Percentiles rank a stretch among this genome's conserved stretches.
Evolutionary conservation across 495 filamentous ascomycete genomes (phyloP).

Genomic region (Neurospora tetrasperma): DNA sequence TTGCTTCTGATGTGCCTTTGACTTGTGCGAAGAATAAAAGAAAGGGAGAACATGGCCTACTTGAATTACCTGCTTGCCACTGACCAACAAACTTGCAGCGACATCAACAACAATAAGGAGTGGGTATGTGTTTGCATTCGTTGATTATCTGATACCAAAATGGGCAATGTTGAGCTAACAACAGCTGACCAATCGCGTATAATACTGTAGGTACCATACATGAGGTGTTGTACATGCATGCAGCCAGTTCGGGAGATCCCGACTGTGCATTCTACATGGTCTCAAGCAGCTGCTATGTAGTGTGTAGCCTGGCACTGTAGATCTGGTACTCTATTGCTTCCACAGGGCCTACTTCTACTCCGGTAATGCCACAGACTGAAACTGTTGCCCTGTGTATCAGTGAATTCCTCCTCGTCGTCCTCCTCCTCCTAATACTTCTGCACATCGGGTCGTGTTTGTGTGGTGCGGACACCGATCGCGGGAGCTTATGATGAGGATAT

Average conservation of each 20-base stretch:
- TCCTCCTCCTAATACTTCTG: not conserved
- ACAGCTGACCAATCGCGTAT: not conserved
- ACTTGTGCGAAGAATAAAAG: not conserved
- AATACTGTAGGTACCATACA: not conserved
- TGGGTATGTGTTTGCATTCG: not conserved
- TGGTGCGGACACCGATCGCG: conserved; percentile 68
- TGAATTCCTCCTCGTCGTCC: not conserved
- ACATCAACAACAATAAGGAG: not conserved
- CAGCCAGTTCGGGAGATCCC: not conserved
- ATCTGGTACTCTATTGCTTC: not conserved
- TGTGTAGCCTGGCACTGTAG: too few species aligned
- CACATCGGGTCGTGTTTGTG: conserved; percentile 44
- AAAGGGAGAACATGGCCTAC: not conserved
- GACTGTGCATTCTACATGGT: not conserved
- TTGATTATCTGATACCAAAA: not conserved
- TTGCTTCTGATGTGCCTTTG: not conserved
- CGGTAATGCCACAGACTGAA: not conserved
- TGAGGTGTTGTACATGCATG: not conserved
- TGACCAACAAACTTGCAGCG: not conserved
- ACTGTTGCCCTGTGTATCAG: not conserved
- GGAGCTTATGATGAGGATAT: conserved; percentile 65
- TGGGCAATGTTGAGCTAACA: not conserved
- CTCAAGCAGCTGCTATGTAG: too few species aligned
- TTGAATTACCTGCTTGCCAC: not conserved
- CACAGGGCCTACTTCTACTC: not conserved